Conservation (phyloP, 169 alveolate species). For the Eimeria necatrix region DNA sequence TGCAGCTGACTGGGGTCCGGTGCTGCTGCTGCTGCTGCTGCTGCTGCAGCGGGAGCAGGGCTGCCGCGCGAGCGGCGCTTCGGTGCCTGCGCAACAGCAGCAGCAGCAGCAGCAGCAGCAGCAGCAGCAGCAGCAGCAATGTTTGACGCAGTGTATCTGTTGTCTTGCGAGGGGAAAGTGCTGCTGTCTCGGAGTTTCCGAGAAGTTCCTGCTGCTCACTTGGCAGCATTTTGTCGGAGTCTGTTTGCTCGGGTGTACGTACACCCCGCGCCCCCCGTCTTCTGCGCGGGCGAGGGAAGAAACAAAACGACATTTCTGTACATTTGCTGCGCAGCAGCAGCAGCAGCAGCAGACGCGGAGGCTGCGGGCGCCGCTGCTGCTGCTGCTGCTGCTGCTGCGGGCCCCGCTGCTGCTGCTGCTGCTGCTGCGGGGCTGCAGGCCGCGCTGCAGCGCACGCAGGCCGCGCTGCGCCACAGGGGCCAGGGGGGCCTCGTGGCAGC, state of each 20-base stretch:
- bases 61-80: too few species aligned
- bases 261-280: slow-evolving; percentile 12
- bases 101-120: too few species aligned
- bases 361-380: too few species aligned
- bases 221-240: not conserved
- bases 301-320: not conserved
- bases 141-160: slow-evolving; percentile 18
- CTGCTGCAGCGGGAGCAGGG: too few species aligned
- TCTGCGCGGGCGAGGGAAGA: not conserved
- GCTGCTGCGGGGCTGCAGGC: not conserved
- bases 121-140: too few species aligned
- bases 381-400: too few species aligned
- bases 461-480: not conserved
- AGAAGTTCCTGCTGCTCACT: slow-evolving; percentile 9
- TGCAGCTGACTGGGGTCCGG: too few species aligned
- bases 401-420: not conserved
- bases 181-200: not conserved
- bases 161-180: not conserved
- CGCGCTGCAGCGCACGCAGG: not conserved
- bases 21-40: too few species aligned
- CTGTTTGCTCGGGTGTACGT: slow-evolving; percentile 5
- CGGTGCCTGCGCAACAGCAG: too few species aligned
- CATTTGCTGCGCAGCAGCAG: not conserved
- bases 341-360: not conserved
- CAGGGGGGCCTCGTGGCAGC: not conserved